Percentiles rank a stretch among this genome's conserved stretches.
Evolutionary conservation across 495 filamentous ascomycete genomes (phyloP).

Genomic region (Mytilinidion resinicola): DNA sequence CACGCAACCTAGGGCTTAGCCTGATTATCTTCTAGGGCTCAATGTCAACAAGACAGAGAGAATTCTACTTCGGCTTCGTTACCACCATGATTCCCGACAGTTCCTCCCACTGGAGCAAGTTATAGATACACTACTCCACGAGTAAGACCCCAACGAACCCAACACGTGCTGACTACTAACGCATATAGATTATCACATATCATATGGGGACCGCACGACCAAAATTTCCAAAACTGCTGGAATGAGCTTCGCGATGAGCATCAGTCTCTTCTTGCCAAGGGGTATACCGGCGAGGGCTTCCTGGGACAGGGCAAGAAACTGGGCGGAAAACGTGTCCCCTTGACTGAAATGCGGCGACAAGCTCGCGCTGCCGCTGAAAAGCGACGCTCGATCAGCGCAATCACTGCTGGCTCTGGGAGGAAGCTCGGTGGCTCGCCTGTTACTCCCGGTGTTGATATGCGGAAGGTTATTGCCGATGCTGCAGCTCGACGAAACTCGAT

Average conservation of each 20-base stretch:
- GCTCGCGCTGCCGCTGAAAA: conserved; percentile 74
- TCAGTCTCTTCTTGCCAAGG: conserved; percentile 63
- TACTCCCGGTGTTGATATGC: conserved; percentile 61
- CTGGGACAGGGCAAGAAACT: conserved; percentile 66
- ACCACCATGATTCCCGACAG: conserved; percentile 64
- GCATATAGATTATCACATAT: conserved; percentile 66
- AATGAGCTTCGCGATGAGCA: conserved; percentile 84
- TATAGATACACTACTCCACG: conserved; percentile 90
- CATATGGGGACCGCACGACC: conserved; percentile 74
- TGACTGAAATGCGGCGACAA: conserved; percentile 68
- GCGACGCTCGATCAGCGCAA: conserved; percentile 45
- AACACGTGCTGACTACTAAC: not conserved
- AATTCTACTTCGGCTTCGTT: conserved; percentile 79
- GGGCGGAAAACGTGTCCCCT: conserved; percentile 60
- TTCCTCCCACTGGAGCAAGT: conserved; percentile 78
- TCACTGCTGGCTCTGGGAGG: conserved; percentile 57
- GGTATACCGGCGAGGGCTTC: conserved; percentile 91
- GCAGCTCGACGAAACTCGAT: conserved; percentile 61
- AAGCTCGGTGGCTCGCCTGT: conserved; percentile 63
- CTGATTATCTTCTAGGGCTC: conserved; percentile 45
- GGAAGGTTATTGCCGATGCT: conserved; percentile 67
- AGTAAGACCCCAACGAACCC: conserved; percentile 30
- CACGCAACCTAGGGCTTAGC: not conserved
- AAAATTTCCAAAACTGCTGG: conserved; percentile 77
- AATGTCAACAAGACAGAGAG: conserved; percentile 71